These are phyloP conservation scores for Salicornia ramosissima DNA, from an alignment of 148 eudicot species.

Conservation along the genomic window DNA sequence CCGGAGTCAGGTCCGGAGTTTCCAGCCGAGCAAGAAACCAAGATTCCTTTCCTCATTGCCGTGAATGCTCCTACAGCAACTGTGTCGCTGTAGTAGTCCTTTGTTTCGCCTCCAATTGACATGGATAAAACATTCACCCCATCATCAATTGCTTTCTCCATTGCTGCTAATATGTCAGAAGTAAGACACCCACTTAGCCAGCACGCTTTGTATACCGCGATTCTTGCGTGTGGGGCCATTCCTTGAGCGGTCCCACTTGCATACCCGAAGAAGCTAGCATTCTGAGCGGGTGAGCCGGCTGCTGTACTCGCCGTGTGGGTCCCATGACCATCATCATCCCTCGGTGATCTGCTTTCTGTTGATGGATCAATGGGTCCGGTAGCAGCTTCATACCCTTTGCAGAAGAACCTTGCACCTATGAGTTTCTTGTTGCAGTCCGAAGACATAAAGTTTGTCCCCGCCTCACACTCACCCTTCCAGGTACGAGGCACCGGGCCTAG, in stretches of 20 bases:
- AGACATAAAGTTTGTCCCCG: conserved; percentile 41
- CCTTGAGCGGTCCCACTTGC: conserved; percentile 81
- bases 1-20: conserved; percentile 63
- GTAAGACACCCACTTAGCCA: conserved; percentile 76
- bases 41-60: conserved; percentile 57
- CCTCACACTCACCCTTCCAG: conserved; percentile 78
- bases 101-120: conserved; percentile 60
- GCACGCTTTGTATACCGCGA: conserved; percentile 73
- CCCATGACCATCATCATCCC: conserved; percentile 93
- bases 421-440: conserved; percentile 68
- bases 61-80: conserved; percentile 70
- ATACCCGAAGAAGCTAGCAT: conserved; percentile 65
- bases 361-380: conserved; percentile 58
- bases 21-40: conserved; percentile 75
- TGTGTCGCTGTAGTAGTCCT: conserved; percentile 54
- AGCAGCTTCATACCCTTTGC: conserved; percentile 62
- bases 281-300: conserved; percentile 58
- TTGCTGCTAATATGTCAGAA: conserved; percentile 70
- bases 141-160: conserved; percentile 73
- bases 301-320: conserved; percentile 90
- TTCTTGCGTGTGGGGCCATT: conserved; percentile 67
- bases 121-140: conserved; percentile 71
- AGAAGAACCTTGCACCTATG: conserved; percentile 73
- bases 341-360: conserved; percentile 62
- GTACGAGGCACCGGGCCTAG: conserved; percentile 56